phyloP scores from a whole-genome alignment of 2,329 filamentous ascomycete genomes.

The Epichloe sibirici region DNA sequence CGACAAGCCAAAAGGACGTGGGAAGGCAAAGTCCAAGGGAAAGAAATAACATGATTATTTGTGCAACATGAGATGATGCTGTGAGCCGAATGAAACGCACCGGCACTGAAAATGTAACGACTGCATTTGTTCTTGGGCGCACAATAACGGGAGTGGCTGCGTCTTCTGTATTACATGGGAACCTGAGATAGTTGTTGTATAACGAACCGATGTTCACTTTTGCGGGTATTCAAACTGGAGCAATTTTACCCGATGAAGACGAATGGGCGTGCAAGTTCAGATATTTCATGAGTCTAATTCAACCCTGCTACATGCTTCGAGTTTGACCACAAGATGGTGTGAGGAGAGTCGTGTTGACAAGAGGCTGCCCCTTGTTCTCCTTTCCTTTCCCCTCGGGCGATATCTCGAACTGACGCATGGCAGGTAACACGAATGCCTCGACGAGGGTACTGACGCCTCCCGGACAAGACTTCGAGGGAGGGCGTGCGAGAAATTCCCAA shows the following conservation, averaged over 20 bases:
- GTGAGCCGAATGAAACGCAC: conserved; percentile 1
- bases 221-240: background rate
- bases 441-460: background rate
- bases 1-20: conserved; percentile 37
- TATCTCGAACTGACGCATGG: background rate
- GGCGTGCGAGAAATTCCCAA: too few species aligned
- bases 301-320: too few species aligned
- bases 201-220: background rate
- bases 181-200: background rate
- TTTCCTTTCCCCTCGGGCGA: background rate
- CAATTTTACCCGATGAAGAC: too few species aligned
- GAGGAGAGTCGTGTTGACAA: too few species aligned
- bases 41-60: conserved; percentile 24
- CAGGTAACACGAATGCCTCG: background rate
- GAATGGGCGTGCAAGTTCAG: background rate
- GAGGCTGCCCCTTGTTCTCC: background rate
- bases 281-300: too few species aligned
- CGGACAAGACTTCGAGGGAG: too few species aligned
- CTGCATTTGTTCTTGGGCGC: background rate
- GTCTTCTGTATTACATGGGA: background rate
- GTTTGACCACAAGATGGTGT: too few species aligned
- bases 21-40: conserved; percentile 33
- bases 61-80: conserved; percentile 1
- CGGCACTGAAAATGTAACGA: background rate
- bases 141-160: background rate